Evolutionary conservation across 2,329 filamentous ascomycete genomes (phyloP), one percentile per base, ranked within the genome.

Genomic region (Penicillium sp.): DNA sequence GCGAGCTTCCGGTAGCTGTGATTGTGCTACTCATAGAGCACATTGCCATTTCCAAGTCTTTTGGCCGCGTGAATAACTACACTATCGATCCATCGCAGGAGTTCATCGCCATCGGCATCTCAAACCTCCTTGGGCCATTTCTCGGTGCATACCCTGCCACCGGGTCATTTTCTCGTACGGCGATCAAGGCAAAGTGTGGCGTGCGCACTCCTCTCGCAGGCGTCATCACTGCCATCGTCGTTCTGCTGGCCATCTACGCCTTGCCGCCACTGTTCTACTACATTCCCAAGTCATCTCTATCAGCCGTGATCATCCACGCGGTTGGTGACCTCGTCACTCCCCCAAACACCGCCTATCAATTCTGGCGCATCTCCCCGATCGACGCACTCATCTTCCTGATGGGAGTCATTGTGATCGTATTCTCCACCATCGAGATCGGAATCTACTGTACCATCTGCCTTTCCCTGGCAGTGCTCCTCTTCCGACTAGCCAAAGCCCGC

Each of bases 1-100:
- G 74, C 21, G 77, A 94, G 48, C 71, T 96, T 3, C 90, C 90
- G 0, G 85, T 85, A 4, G 83, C 85, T 1, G 81, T 94, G 39
- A 93, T 95, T 48, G 88, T 96, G 10, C 73, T 95, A 41, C 75
- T 96, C 14, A 90, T 95, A 47, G 90, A 96, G 65, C 90, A 96
- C 60, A 94, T 96, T 54, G 87, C 90, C 30, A 95, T 95, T 47
- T 87, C 89, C 5, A 96, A 96, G 63, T 94, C 89, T 0, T 96
- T 96, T 54, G 90, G 90, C 7, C 79, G 90, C 38, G 78, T 94
- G 58, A 95, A 95, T 72, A 94, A 94, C 68, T 96, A 96, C 66
- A 83, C 80, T 7, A 95, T 96, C 62, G 83, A 95, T 54, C 88
- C 90, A 0, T 95, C 89, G 0, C 90, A 96, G 63, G 90, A 96